A percentile compares a stretch with the other conserved stretches of the same genome.
phyloP scores from a whole-genome alignment of 1,284 basidiomycete genomes.

The Coniferiporia weirii region DNA sequence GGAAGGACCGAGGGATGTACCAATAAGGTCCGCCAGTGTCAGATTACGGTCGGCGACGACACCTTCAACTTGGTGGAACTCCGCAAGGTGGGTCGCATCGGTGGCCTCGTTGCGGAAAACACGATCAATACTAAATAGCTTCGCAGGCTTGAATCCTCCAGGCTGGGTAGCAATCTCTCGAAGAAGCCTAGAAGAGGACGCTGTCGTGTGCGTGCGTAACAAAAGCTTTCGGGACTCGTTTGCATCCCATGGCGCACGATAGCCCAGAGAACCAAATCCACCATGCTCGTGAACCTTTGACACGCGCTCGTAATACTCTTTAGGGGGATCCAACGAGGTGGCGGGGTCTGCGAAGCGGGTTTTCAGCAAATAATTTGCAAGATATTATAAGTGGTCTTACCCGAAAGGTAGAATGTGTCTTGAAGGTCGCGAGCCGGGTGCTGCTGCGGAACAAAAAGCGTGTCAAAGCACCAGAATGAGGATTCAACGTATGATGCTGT shows the following conservation, averaged over 20 bases:
- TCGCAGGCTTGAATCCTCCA: slow-evolving; percentile 91
- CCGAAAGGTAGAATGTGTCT: slow-evolving; percentile 98
- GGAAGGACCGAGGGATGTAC: slow-evolving; percentile 37
- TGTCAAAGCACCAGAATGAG: slow-evolving; percentile 99
- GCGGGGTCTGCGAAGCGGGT: slow-evolving; percentile 63
- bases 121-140: slow-evolving; percentile 96
- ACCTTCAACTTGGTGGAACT: slow-evolving; percentile 99
- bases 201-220: slow-evolving; percentile 95
- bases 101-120: slow-evolving; percentile 99
- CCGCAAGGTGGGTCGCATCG: slow-evolving; percentile 98
- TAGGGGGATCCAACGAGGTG: slow-evolving; percentile 70
- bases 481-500: slow-evolving; percentile 98
- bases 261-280: slow-evolving; percentile 93
- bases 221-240: slow-evolving; percentile 91
- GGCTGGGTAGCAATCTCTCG: slow-evolving; percentile 77
- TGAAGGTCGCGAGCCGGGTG: slow-evolving; percentile 98
- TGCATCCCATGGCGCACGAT: slow-evolving; percentile 94
- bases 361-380: not conserved
- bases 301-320: slow-evolving; percentile 89
- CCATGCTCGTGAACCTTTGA: slow-evolving; percentile 86
- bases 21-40: slow-evolving; percentile 96
- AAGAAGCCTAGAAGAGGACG: slow-evolving; percentile 92
- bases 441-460: slow-evolving; percentile 97
- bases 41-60: slow-evolving; percentile 94
- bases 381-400: slow-evolving; percentile 32